phyloP scores from a whole-genome alignment of 2,329 filamentous ascomycete genomes.

The Xylariaceae sp. region DNA sequence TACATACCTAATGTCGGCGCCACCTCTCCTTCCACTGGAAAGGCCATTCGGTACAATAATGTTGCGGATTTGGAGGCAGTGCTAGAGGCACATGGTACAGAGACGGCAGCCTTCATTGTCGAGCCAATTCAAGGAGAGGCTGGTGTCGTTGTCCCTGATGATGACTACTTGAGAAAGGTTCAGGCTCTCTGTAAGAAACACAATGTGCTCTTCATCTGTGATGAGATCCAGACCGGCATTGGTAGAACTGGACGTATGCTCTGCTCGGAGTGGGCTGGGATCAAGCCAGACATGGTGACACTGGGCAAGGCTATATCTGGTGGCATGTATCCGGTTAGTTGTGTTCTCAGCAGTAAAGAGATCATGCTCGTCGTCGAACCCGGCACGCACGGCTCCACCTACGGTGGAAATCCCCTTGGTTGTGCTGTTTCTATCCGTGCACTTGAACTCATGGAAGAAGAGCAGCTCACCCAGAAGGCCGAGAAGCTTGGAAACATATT shows the following conservation, averaged over 20 bases:
- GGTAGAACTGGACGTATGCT: constrained; percentile 93
- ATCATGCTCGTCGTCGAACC: constrained; percentile 96
- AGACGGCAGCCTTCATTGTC: constrained; percentile 90
- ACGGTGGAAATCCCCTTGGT: constrained; percentile 93
- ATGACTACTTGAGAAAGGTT: constrained; percentile 82
- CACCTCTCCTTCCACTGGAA: constrained; percentile 73
- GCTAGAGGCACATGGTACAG: constrained; percentile 79
- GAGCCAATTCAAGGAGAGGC: constrained; percentile 98
- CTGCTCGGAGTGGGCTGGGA: constrained; percentile 90
- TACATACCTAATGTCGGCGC: constrained; percentile 91
- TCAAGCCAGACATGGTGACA: constrained; percentile 93
- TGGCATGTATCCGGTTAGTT: constrained; percentile 98
- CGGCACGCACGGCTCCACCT: constrained; percentile 97
- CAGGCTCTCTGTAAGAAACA: constrained; percentile 90
- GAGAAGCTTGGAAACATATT: constrained; percentile 82
- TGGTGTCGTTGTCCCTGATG: constrained; percentile 92
- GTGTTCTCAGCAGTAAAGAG: constrained; percentile 84
- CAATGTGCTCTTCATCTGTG: constrained; percentile 94
- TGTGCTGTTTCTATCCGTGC: constrained; percentile 96
- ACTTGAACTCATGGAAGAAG: constrained; percentile 90
- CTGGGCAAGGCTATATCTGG: constrained; percentile 98
- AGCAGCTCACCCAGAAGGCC: constrained; percentile 83
- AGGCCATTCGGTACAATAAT: constrained; percentile 85
- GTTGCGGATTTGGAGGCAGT: constrained; percentile 79
- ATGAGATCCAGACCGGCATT: constrained; percentile 98